Evolutionary conservation across 169 alveolate species (phyloP), one percentile per base, ranked within the genome.

Genomic region (Plasmodium reichenowi): DNA sequence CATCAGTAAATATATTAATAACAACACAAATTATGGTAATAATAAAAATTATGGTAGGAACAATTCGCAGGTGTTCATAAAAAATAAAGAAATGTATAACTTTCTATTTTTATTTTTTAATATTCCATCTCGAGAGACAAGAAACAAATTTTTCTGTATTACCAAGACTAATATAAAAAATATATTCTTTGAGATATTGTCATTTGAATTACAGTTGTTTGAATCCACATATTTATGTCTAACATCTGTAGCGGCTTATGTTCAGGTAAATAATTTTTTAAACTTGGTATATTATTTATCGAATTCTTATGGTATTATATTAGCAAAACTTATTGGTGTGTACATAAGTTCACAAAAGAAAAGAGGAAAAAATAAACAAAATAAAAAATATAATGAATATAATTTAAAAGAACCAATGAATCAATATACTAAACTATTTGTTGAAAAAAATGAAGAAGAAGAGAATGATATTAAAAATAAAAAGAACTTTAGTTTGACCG

Each of bases 171-270:
- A 75, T 43, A 63, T 75, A 7, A 62, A 63, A 48, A 75, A 75
- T 75, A 47, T 62, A 15, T 75, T 75, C 8, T 75, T 75, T 62
- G 88, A 75, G 64, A 45, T 60, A 0, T 13, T 75, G 2, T 59
- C 88, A 13, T 75, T 75, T 26, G 75, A 75, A 38, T 62, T 75
- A n/a, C 74, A 62, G 32, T 67, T 64, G 1, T 47, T 75, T 32
- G 88, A 75, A 50, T 62, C 88, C 8, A 63, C 88, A 17, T 75
- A 75, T 52, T 52, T 75, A n/a, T 38, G 67, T 50, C 15, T 75
- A 12, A 60, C 75, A 2, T 75, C 88, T n/a, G 62, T 47, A 15
- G 88, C 74, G 0, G 48, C 64, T 3, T 75, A 43, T 15, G 60
- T 75, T 1, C 88, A 75, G 38, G 45, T 75, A 0, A 62, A 29